phyloP scores from a whole-genome alignment of 1,139 yeast species.

The Geotrichum citri-aurantii region DNA sequence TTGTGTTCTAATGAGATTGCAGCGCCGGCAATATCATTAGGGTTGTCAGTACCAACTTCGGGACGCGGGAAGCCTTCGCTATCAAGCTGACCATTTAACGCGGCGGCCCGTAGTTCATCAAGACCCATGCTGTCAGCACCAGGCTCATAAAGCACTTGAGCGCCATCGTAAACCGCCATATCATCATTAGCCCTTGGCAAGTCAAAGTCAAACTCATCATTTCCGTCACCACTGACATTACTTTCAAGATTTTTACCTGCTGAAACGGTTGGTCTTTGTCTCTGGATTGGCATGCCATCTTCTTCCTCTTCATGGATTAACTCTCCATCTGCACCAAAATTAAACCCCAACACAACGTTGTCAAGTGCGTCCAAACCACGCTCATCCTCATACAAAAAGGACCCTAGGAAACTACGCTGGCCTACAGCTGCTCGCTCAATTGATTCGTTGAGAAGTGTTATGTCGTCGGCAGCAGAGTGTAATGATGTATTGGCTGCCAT shows the following conservation, averaged over 20 bases:
- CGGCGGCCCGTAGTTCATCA: constrained; percentile 9
- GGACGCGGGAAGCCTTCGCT: constrained; percentile 1
- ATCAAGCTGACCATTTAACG: constrained; percentile 4
- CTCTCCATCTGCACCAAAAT: constrained; percentile 16
- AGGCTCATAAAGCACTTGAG: not conserved
- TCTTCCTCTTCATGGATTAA: not conserved
- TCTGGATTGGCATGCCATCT: not conserved
- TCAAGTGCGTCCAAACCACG: constrained; percentile 3
- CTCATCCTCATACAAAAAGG: constrained; percentile 4
- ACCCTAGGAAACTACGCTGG: constrained; percentile 3
- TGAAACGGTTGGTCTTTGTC: not conserved
- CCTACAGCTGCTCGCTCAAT: constrained; percentile 1
- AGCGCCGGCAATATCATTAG: not conserved
- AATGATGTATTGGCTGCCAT: not conserved
- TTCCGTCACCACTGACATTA: not conserved
- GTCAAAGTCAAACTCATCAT: not conserved
- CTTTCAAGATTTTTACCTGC: not conserved
- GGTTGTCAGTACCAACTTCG: not conserved
- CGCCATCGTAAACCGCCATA: not conserved
- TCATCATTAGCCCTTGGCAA: constrained; percentile 1
- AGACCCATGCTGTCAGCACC: not conserved
- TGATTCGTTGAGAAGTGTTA: constrained; percentile 11
- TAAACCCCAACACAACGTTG: not conserved
- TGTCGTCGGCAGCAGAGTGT: not conserved
- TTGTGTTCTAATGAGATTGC: not conserved